Evolutionary conservation across 257 asterid genomes (phyloP).

Genomic region (Leptodermis oblonga): DNA sequence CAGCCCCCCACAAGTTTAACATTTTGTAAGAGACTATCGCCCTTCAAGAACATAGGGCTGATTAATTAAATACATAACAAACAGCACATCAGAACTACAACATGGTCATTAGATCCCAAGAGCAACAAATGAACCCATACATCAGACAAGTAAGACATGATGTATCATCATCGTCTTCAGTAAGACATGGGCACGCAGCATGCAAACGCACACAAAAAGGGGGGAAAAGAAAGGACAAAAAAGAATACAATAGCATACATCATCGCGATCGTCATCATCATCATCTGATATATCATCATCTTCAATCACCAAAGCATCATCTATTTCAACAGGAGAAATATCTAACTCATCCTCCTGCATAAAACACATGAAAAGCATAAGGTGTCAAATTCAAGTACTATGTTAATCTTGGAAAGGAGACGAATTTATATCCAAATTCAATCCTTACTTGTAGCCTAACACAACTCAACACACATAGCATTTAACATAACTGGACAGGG

Average conservation of each 20-base stretch:
- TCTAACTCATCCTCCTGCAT: constrained; percentile 90
- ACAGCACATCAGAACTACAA: not conserved
- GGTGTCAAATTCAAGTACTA: not conserved
- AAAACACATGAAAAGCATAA: constrained; percentile 8
- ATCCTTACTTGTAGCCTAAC: not conserved
- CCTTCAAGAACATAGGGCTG: not conserved
- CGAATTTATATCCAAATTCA: not conserved
- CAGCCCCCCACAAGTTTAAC: not conserved
- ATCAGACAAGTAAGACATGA: not conserved
- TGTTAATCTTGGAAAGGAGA: not conserved
- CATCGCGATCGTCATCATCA: constrained; percentile 73
- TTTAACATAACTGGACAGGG: too few relatives aligned
- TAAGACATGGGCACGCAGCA: not conserved
- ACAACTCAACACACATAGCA: not conserved
- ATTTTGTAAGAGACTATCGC: not conserved
- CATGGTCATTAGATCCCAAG: not conserved
- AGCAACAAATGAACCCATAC: not conserved
- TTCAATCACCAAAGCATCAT: constrained; percentile 90
- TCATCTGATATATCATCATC: constrained; percentile 95
- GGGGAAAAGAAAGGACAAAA: not conserved
- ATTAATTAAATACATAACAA: not conserved
- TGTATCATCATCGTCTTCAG: not conserved
- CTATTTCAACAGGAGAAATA: constrained; percentile 73
- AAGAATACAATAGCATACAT: constrained; percentile 41
- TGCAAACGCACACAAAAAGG: not conserved